Evolutionary conservation across 495 filamentous ascomycete genomes (phyloP), one percentile per base, ranked within the genome.

Genomic region (Opeltia flavorubescens): DNA sequence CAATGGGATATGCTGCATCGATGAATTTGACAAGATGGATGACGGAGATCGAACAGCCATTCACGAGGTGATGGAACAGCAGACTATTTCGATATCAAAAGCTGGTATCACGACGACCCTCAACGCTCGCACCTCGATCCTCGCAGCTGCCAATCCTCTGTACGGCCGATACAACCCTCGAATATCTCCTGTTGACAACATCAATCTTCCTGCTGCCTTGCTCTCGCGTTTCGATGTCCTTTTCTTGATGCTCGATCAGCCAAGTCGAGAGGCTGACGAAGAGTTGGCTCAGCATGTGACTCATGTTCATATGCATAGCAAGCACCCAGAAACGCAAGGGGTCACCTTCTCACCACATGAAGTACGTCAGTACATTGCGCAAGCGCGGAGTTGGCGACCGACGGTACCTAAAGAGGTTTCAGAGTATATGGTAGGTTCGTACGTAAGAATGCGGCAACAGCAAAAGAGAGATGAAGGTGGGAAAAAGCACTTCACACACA

Each of bases 11-110:
- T 98, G 91, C 78, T 98, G 91, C 61, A 98, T 98, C 65, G 91
- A 98, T 69, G 91, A 98, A 62, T 98, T 98, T 59, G 91, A 98
- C 71, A 98, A 98, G 67, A 98, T 98, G 91, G 93, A 96, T 59
- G 91, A 98, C 59, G 74, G 76, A 45, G 93, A 96, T 62, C 76
- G 91, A 49, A 96, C 91, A 0, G 93, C 93, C 25, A 96, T 98
- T 59, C 91, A 98, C 73, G 91, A 98, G 78, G 91, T 98, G 26
- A 98, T 98, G 91, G 91, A 98, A 59, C 91, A 98, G 61, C 91
- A 98, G 65, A 98, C 91, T 42, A 98, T 98, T 48, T 94, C 86
- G 46, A 96, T 98, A 54, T 94, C 89, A 53, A 98, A 98, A 70
- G 91, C 91, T 15, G 91, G 91, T 50, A 98, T 98, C 62, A 91